Evolutionary conservation across 2,329 filamentous ascomycete genomes (phyloP).

Genomic region (Lasiodiplodia gonubiensis): DNA sequence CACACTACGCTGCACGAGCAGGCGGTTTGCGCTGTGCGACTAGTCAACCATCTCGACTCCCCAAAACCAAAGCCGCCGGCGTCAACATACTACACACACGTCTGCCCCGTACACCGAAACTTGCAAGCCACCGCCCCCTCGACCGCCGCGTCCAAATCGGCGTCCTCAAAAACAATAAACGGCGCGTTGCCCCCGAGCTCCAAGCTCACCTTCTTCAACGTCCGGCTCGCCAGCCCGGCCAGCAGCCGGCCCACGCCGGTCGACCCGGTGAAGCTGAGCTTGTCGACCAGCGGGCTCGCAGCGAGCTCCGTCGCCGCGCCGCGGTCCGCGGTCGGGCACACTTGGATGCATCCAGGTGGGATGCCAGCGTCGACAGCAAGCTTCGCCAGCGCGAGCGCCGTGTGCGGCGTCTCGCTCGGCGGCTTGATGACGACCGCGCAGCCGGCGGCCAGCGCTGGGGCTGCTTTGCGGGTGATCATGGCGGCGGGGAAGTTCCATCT

Average conservation of each 20-base stretch:
- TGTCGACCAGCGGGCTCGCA: constrained; percentile 46
- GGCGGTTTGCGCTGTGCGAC: constrained; percentile 41
- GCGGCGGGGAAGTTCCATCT: constrained; percentile 47
- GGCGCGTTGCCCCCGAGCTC: constrained; percentile 54
- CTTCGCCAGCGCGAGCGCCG: constrained; percentile 44
- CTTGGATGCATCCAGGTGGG: constrained; percentile 49
- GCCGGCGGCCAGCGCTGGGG: constrained; percentile 43
- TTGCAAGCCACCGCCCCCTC: constrained; percentile 54
- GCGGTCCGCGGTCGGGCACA: constrained; percentile 40
- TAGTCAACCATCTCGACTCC: no score
- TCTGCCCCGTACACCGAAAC: constrained; percentile 54
- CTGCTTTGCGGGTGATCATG: constrained; percentile 43
- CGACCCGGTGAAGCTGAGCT: constrained; percentile 51
- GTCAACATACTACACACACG: no score
- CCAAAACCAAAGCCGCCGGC: no score
- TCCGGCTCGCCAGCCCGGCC: constrained; percentile 47
- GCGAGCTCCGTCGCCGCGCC: constrained; percentile 38
- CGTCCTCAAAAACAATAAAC: constrained; percentile 52
- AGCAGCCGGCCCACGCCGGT: constrained; percentile 47
- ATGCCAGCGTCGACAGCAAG: constrained; percentile 48
- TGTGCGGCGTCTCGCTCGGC: constrained; percentile 48
- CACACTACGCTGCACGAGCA: constrained; percentile 47
- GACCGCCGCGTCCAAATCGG: constrained; percentile 50
- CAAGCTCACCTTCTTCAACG: constrained; percentile 51
- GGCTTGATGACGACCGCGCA: constrained; percentile 47